Conservation (phyloP, 2,329 filamentous ascomycete genomes). For the Fusarium nelsonii region DNA sequence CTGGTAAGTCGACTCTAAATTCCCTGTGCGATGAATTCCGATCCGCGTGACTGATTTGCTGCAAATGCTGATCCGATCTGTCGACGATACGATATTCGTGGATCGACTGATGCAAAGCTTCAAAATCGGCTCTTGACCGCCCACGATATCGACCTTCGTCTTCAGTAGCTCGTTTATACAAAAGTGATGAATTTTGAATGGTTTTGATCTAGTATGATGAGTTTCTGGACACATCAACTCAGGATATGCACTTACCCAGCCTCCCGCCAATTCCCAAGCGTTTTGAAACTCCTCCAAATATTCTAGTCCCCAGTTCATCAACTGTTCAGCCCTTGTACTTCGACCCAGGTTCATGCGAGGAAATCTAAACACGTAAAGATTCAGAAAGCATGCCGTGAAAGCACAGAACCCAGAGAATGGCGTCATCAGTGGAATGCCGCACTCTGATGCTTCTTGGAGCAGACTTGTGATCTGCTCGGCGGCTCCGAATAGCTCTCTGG, state of each 20-base stretch:
- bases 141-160: constrained; percentile 35
- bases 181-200: constrained; percentile 37
- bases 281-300: constrained; percentile 43
- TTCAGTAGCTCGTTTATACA: constrained; percentile 42
- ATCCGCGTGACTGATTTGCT: constrained; percentile 42
- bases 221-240: accelerated
- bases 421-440: constrained; percentile 53
- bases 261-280: constrained; percentile 41
- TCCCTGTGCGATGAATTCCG: constrained; percentile 9
- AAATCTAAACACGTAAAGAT: constrained; percentile 56
- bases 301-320: constrained; percentile 41
- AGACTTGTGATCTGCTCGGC: constrained; percentile 54
- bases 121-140: constrained; percentile 39
- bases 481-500: constrained; percentile 53
- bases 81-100: constrained; percentile 41
- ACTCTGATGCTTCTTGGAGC: constrained; percentile 55
- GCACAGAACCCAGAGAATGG: constrained; percentile 61
- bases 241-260: constrained; percentile 15
- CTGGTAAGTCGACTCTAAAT: background rate
- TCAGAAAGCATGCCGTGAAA: constrained; percentile 59
- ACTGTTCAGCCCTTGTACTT: constrained; percentile 27
- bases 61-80: constrained; percentile 38
- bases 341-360: constrained; percentile 55
- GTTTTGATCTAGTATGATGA: constrained; percentile 42
- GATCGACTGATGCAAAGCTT: constrained; percentile 39